Evolutionary conservation across 2,329 filamentous ascomycete genomes (phyloP).

Genomic region (Seiridium unicorne): DNA sequence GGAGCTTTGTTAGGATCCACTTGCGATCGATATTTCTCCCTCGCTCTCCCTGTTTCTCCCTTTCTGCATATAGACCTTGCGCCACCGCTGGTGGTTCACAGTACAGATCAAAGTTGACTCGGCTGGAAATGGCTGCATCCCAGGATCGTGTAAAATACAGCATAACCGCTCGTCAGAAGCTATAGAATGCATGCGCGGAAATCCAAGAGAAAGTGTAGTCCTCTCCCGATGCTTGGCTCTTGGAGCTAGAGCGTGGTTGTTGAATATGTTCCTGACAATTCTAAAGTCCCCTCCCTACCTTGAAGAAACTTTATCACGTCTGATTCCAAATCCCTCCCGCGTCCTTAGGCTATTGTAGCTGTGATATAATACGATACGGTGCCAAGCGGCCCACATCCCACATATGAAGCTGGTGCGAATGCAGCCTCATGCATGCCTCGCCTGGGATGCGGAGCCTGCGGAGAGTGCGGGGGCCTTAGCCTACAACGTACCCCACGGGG

Average conservation of each 20-base stretch:
- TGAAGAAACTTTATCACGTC: neutral
- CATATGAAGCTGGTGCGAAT: no score
- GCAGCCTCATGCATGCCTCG: no score
- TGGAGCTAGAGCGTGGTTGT: no score
- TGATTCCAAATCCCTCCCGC: neutral
- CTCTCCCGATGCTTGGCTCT: no score
- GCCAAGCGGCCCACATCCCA: no score
- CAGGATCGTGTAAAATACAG: neutral
- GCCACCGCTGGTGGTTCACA: neutral
- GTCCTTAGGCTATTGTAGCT: neutral
- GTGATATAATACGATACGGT: neutral
- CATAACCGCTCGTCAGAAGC: neutral
- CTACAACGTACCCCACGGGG: neutral
- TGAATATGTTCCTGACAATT: no score
- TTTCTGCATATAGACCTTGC: no score
- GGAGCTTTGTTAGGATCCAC: slow-evolving; percentile 49
- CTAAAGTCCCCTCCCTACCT: no score
- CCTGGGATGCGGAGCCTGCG: neutral
- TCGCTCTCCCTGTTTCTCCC: no score
- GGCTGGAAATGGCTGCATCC: neutral
- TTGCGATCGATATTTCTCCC: neutral
- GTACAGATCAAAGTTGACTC: neutral
- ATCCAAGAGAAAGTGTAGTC: no score
- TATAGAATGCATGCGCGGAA: no score
- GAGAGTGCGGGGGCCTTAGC: neutral